Percentiles rank a stretch among this genome's conserved stretches.
Conservation (phyloP, 495 filamentous ascomycete genomes). For the Hypoxylon trugodes region DNA sequence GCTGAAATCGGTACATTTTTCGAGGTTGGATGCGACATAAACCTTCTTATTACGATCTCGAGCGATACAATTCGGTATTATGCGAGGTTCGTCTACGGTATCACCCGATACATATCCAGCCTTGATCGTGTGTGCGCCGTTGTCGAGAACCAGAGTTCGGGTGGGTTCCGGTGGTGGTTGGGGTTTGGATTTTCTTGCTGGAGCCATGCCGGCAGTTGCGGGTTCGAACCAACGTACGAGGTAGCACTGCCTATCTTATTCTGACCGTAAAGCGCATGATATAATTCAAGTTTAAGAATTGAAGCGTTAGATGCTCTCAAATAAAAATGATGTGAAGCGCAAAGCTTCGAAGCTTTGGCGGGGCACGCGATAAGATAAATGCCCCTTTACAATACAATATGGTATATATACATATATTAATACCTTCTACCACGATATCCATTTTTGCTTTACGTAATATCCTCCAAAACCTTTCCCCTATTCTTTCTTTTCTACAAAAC, state of each 20-base stretch:
- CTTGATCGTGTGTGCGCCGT: constrained; percentile 94
- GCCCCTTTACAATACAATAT: too few relatives aligned
- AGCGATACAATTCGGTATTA: constrained; percentile 89
- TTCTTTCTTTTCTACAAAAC: too few relatives aligned
- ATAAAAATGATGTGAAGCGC: too few relatives aligned
- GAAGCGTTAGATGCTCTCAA: too few relatives aligned
- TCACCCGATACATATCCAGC: constrained; percentile 74
- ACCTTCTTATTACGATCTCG: constrained; percentile 79
- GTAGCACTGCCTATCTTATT: neutral
- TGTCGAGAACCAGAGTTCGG: constrained; percentile 88
- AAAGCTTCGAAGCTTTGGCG: too few relatives aligned
- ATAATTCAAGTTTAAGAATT: too few relatives aligned
- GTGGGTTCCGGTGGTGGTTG: constrained; percentile 59
- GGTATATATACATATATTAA: too few relatives aligned
- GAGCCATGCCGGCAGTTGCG: constrained; percentile 49
- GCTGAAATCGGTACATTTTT: constrained; percentile 85
- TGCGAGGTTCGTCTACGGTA: constrained; percentile 64
- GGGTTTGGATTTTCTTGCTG: constrained; percentile 52
- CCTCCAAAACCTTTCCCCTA: too few relatives aligned
- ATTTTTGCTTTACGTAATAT: too few relatives aligned
- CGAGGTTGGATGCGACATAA: constrained; percentile 83
- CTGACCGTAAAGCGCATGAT: too few relatives aligned
- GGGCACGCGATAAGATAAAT: too few relatives aligned
- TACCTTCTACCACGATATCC: too few relatives aligned
- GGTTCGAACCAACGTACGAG: neutral